Percentiles rank a stretch among this genome's conserved stretches.
Evolutionary conservation across 495 filamentous ascomycete genomes (phyloP).

Genomic region (Podospora appendiculata): DNA sequence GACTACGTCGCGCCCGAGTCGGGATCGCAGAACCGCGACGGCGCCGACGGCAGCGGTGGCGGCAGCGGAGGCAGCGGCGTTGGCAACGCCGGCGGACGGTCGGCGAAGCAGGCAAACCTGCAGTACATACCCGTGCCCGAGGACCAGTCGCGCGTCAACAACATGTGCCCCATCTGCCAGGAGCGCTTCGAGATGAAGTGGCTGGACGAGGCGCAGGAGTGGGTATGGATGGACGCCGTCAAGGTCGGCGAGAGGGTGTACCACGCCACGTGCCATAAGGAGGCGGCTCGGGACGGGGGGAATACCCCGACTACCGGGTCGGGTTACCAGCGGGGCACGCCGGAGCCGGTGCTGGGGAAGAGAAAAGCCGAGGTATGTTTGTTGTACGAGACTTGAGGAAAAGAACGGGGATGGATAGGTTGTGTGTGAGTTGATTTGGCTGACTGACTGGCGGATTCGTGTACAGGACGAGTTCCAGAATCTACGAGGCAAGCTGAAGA

Average conservation of each 20-base stretch:
- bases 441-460: no score
- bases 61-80: neutral
- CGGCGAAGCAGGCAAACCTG: constrained; percentile 42
- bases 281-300: constrained; percentile 59
- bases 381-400: neutral
- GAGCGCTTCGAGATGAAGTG: constrained; percentile 85
- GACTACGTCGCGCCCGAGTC: constrained; percentile 31
- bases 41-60: neutral
- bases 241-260: constrained; percentile 72
- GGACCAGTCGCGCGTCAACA: constrained; percentile 52
- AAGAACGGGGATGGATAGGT: neutral
- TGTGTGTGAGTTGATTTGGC: neutral
- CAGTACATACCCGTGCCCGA: constrained; percentile 78
- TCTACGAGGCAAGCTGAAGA: neutral
- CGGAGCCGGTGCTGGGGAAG: constrained; percentile 66
- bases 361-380: constrained; percentile 63
- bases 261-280: constrained; percentile 82
- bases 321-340: constrained; percentile 33
- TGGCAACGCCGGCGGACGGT: neutral
- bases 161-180: constrained; percentile 85
- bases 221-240: constrained; percentile 91
- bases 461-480: neutral
- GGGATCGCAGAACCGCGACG: neutral
- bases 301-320: constrained; percentile 17
- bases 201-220: constrained; percentile 88